Conservation (phyloP, 257 asterid genomes). For the Fraxinus anomala region DNA sequence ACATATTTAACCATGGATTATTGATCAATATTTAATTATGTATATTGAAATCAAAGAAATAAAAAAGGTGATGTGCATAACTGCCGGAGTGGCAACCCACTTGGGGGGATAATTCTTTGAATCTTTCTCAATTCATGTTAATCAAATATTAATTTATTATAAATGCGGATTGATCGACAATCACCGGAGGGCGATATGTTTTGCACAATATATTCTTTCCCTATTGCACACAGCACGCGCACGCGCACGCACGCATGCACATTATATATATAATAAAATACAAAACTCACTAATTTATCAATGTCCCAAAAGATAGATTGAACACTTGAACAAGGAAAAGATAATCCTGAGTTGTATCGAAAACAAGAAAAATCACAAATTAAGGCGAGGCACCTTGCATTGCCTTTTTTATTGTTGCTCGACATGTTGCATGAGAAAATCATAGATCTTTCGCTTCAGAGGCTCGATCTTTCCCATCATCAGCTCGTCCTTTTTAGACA, state of each 20-base stretch:
- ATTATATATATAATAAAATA: neutral
- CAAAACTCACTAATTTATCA: neutral
- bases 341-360: slow-evolving; percentile 11
- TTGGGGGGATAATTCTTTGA: neutral
- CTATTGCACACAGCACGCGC: neutral
- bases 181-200: neutral
- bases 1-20: neutral
- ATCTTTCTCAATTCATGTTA: neutral
- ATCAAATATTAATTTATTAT: neutral
- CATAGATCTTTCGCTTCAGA: slow-evolving; percentile 77
- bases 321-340: neutral
- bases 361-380: slow-evolving; percentile 12
- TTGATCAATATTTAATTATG: neutral
- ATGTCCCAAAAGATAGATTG: neutral
- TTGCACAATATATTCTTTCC: neutral
- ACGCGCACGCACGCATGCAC: too few relatives aligned
- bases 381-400: slow-evolving; percentile 22
- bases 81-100: slow-evolving; percentile 2
- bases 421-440: slow-evolving; percentile 87
- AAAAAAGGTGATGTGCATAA: neutral
- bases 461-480: slow-evolving; percentile 68
- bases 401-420: slow-evolving; percentile 58
- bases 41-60: neutral
- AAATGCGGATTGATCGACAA: neutral
- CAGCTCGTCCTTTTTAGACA: slow-evolving; percentile 50